Base-by-base conservation (phyloP, 495 filamentous ascomycete species). In the Physcia stellaris region DNA sequence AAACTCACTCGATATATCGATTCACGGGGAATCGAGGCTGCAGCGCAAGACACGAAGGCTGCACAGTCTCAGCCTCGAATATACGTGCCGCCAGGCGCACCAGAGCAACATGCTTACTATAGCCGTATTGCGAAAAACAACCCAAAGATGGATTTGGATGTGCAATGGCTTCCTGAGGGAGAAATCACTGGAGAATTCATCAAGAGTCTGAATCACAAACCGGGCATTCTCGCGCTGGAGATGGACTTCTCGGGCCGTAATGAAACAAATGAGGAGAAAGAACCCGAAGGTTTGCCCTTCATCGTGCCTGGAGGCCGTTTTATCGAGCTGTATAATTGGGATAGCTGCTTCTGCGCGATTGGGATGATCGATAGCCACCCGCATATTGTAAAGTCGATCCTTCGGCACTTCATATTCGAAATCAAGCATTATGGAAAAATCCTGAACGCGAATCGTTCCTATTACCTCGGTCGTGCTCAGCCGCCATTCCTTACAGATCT, bases 341-440 rank as follows among this genome's bases (percentile, higher is more conserved):
- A 98, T 56, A 92, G 83, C 53, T 96, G 93, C 61, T 94, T 98
- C 83, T 85, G 84, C 49, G 85, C 87, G 6, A 63, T 95, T 7
- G 86, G 87, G 4, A 66, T 98, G 44, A 58, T 95, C 27, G 80
- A 86, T 53, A 80, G 83, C 51, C 79, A 80, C 33, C 75, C 80
- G 24, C 71, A 93, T 51, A 61, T 98, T 27, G 84, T 83, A 39
- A 92, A 93, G 60, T 71, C 80, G 18, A 96, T 96, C 83, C 84
- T 96, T 23, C 61, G 73, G 46, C 88, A 98, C 61, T 96, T 96
- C 59, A 87, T 82, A 57, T 98, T 98, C 62, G 87, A 83, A 62
- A 95, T 98, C 60, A 77, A 84, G 59, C 92, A 98, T 59, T 98
- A 98, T 55, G 88, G 84, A 40, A 98, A 95, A 61, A 88, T 96